A percentile compares a stretch with the other conserved stretches of the same genome.
Evolutionary conservation across 148 eudicot genomes (phyloP).

Genomic region (Rheum nobile): DNA sequence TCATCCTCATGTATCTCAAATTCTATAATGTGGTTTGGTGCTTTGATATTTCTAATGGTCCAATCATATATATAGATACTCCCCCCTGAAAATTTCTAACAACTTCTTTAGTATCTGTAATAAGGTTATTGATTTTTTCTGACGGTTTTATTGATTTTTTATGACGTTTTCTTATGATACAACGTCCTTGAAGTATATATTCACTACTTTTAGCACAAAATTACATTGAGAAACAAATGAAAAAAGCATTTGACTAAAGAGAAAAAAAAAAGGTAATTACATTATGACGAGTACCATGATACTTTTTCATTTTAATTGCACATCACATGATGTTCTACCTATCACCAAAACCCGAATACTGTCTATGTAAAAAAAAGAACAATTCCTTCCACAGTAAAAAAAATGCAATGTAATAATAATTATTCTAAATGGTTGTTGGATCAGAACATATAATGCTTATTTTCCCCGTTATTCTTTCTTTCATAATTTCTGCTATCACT

Average conservation of each 20-base stretch:
- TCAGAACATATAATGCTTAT: background rate
- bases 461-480: background rate
- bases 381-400: background rate
- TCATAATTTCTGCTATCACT: background rate
- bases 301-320: too few relatives aligned
- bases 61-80: background rate
- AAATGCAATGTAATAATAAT: background rate
- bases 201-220: too few relatives aligned
- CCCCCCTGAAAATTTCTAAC: background rate
- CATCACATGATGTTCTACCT: background rate
- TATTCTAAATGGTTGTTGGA: background rate
- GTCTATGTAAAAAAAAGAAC: background rate
- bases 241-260: too few relatives aligned
- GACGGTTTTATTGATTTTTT: too few relatives aligned
- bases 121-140: background rate
- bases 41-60: background rate
- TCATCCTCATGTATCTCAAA: background rate
- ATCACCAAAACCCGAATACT: background rate
- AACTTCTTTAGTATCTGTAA: background rate
- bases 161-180: slow-evolving; percentile 16
- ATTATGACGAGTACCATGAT: too few relatives aligned
- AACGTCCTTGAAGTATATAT: slow-evolving; percentile 96
- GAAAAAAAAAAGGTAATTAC: too few relatives aligned
- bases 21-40: background rate
- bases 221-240: too few relatives aligned